Evolutionary conservation across 768 basidiomycete genomes (phyloP), one percentile per base, ranked within the genome.

Genomic region (Trametes cubensis): DNA sequence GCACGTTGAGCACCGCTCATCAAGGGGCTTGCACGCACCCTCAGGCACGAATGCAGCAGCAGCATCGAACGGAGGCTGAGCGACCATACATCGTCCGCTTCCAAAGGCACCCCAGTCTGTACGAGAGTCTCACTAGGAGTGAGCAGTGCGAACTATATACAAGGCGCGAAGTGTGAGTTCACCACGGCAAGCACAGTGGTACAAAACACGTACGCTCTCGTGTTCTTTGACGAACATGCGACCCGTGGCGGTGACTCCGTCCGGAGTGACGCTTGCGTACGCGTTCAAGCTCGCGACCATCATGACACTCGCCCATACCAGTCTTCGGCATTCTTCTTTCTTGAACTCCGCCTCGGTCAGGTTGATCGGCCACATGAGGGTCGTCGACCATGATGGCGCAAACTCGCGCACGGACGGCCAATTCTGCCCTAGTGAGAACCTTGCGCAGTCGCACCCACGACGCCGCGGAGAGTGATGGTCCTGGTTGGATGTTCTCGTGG

Each of bases 211-310:
- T 44, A 60, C 63, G 28, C 23, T 64, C 28, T 64, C 58, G 8
- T 47, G 44, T 51, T 64, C 63, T 15, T 21, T 38, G n/a, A 64
- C 63, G 50, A 64, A 60, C 45, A 64, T 2, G 17, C 45, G 44
- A n/a, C 47, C 48, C 18, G 39, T 40, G 25, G 21, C 10, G 6
- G 38, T 17, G 14, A 46, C n/a, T 8, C 56, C 51, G 11, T 44
- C 40, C 7, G 63, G 58, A 1, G 49, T 30, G 45, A 86, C 78
- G 23, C 79, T 79, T 4, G 79, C 75, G 44, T 60, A 64, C 26
- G 54, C 44, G 20, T 55, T 60, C 48, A 54, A 7, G 53, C 88
- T 74, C 1, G 88, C 84, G 23, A 92, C 77, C 17, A 83, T 76
- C 55, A 48, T 42, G 3, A 64, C 54, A 38, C 47, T 40, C 4